phyloP scores from a whole-genome alignment of 2,329 filamentous ascomycete genomes.

The Corynespora cassiicola region DNA sequence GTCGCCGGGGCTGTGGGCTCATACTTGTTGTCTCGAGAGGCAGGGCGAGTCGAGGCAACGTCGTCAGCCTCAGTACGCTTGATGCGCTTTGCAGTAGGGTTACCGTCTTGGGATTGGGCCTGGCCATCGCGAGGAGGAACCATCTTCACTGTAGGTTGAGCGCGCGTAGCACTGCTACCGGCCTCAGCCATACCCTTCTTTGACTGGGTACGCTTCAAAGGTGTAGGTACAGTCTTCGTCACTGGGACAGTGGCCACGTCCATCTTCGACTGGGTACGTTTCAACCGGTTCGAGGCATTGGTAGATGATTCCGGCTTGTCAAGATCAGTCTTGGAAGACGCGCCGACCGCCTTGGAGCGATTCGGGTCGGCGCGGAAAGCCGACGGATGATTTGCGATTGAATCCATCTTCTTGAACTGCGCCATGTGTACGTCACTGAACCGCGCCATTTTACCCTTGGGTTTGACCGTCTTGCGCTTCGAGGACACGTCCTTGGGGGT shows the following conservation, averaged over 20 bases:
- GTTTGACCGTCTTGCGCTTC: slow-evolving; percentile 76
- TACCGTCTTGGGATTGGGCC: slow-evolving; percentile 32
- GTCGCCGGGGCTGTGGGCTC: slow-evolving; percentile 20
- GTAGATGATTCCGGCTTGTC: slow-evolving; percentile 45
- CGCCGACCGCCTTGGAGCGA: slow-evolving; percentile 56
- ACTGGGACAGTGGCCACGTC: slow-evolving; percentile 69
- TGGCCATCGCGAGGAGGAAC: slow-evolving; percentile 32
- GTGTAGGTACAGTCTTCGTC: slow-evolving; percentile 43
- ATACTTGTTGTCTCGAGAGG: slow-evolving; percentile 49
- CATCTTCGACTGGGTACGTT: slow-evolving; percentile 65
- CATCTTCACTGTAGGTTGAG: slow-evolving; percentile 42
- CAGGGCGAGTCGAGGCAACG: slow-evolving; percentile 68
- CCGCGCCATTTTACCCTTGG: slow-evolving; percentile 78
- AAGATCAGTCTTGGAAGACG: slow-evolving; percentile 54
- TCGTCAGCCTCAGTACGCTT: slow-evolving; percentile 74
- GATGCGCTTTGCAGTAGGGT: slow-evolving; percentile 69
- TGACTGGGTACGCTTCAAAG: slow-evolving; percentile 60
- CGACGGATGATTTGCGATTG: slow-evolving; percentile 85
- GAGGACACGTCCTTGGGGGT: slow-evolving; percentile 49
- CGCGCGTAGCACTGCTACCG: slow-evolving; percentile 39
- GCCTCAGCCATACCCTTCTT: slow-evolving; percentile 71
- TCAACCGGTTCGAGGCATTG: slow-evolving; percentile 52
- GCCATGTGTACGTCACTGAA: slow-evolving; percentile 87
- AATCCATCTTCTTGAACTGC: slow-evolving; percentile 97
- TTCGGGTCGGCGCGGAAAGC: slow-evolving; percentile 69